phyloP scores from a whole-genome alignment of 1,284 basidiomycete species.

The Polyporus tsugae region DNA sequence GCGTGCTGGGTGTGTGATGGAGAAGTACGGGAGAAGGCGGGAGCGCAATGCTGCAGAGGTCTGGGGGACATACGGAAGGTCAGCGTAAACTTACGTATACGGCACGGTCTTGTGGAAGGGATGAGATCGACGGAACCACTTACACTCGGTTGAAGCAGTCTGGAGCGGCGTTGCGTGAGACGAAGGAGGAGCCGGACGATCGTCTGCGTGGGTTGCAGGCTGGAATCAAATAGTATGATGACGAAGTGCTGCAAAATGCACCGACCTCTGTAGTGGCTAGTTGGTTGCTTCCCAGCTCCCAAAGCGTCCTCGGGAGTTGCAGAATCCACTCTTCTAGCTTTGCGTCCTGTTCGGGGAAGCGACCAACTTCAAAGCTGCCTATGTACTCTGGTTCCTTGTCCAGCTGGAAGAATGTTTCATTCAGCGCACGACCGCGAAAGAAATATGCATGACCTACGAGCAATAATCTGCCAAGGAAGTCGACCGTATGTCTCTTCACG shows the following conservation, averaged over 20 bases:
- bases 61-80: constrained; percentile 43
- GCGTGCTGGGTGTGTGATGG: constrained; percentile 71
- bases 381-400: constrained; percentile 63
- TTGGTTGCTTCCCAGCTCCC: constrained; percentile 80
- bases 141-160: constrained; percentile 53
- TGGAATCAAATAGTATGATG: background rate
- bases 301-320: constrained; percentile 79
- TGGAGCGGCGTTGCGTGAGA: constrained; percentile 62
- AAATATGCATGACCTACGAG: constrained; percentile 57
- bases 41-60: constrained; percentile 54
- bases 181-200: constrained; percentile 72
- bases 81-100: background rate
- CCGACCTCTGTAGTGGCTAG: constrained; percentile 64
- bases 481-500: constrained; percentile 69
- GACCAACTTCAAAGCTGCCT: constrained; percentile 56
- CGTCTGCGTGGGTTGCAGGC: constrained; percentile 45
- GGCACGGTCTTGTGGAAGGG: background rate
- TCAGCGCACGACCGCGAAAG: background rate
- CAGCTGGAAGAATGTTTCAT: constrained; percentile 53
- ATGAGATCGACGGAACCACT: constrained; percentile 27
- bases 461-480: constrained; percentile 75
- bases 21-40: constrained; percentile 81
- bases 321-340: constrained; percentile 69
- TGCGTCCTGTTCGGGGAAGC: constrained; percentile 43
- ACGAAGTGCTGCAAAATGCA: background rate